Evolutionary conservation across 352 stramenopile species (phyloP), one percentile per base, ranked within the genome.

Genomic region (Phytophthora citrophthora): DNA sequence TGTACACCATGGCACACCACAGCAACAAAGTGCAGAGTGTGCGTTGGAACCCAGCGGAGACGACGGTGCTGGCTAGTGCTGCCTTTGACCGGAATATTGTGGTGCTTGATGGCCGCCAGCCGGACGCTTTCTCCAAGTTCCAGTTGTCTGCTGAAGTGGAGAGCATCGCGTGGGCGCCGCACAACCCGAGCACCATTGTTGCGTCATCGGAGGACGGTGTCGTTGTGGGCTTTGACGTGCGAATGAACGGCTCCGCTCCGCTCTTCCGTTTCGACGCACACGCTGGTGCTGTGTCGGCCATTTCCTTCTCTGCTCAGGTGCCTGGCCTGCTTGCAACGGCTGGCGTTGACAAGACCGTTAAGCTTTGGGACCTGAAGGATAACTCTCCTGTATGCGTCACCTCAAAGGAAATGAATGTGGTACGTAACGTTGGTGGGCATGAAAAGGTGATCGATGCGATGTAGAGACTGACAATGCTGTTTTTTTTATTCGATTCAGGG

Each of bases 21-120:
- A 93, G 71, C n/a, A 96, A 97, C 81, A 99, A 99, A 80, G 97
- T 99, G 38, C 96, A 99, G 76, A 95, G 86, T 32, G 91, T 99
- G 51, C 76, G 88, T 48, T 99, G 96, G 95, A 98, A 99, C 86
- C 96, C 96, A 5, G 78, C 81, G 2, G 97, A 99, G 76, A 96
- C 93, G 5, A 98, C 95, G 12, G 84, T 99, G n/a, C 81, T 99
- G 3, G 96, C 95, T 0, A 98, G 91, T 23, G 97, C 94, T 4
- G 94, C 90, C 13, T 99, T 98, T 65, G 98, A 99, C 82, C 83
- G 91, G 27, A 95, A 81, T 46, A 74, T 99, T 23, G 88, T 97
- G 12, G 88, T 99, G 39, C 80, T 99, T 18, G 96, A 99, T 77
- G 95, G 91, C 57, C 84, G 97, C 77, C 71, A 86, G 48, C 83